Evolutionary conservation across 192 early-diverging fungal genomes (phyloP), one percentile per base, ranked within the genome.

Genomic region (Coemansia umbellata): DNA sequence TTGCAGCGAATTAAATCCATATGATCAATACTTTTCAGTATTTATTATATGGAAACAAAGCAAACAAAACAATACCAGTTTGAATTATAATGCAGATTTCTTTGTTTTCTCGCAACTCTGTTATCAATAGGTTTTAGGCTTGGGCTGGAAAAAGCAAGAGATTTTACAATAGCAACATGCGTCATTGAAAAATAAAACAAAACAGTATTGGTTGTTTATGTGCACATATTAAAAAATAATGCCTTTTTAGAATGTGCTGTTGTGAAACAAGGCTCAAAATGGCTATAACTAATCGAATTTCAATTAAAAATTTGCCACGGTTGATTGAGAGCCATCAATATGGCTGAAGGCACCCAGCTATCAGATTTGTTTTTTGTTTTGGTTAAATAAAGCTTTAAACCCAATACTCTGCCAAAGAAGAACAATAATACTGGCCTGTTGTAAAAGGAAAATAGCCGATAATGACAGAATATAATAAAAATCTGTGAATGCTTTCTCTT

Each of bases 171-270:
- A 45, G 24, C 43, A 26, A 8, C 43, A 45, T 45, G 43, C 43
- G 43, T 26, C 43, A n/a, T n/a, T n/a, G n/a, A n/a, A n/a, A n/a
- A n/a, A n/a, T n/a, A n/a, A n/a, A n/a, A 27, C 43, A 45, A 45
- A 28, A 8, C 5, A 3, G 8, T 45, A 8, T 4, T 45, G 24
- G 13, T 19, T 15, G 28, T 45, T 28, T 26, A 15, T 45, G 43
- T 26, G 43, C 24, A 27, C 43, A 45, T 27, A 45, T 45, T 45
- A 45, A 45, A 41, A 45, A 28, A 11, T 45, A 45, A 45, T 10
- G 3, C 13, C 21, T 23, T 45, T 45, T 26, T 26, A 17, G 7
- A 21, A 42, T 11, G 9, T 42, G 19, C 8, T 4, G 13, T 42
- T 27, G 23, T 27, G 13, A 22, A 10, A 28, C 28, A 15, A 21